Evolutionary conservation across 768 basidiomycete species (phyloP), one percentile per base, ranked within the genome.

Genomic region (Leccinum longicurvipes): DNA sequence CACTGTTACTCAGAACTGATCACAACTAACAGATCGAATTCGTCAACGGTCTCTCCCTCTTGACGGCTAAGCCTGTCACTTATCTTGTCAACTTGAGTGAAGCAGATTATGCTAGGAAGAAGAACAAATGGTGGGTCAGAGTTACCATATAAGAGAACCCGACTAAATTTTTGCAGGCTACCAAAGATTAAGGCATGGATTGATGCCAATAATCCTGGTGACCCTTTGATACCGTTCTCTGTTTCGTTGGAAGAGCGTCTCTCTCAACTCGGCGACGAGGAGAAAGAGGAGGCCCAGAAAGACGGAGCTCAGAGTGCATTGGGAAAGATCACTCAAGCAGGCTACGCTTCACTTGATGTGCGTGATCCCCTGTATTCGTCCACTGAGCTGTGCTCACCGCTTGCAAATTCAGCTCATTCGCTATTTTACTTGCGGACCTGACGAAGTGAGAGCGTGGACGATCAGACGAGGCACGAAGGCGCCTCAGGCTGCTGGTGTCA

Each of bases 121-220:
- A 98, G 85, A 98, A 98, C 79, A 98, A 98, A 79, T 98, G 97
- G 95, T 89, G 56, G 42, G 41, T 32, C 19, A 19, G 17, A 44
- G 15, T 21, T 14, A 28, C 25, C 5, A 3, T 47, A 19, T 32
- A 47, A 39, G 23, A 25, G 4, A 3, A 17, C 25, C 45, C 46
- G 42, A 47, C 53, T 15, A 15, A 54, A 27, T 24, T 23, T 19
- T n/a, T 19, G 7, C 54, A 91, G 89, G 91, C 75, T 98, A 29
- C 82, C 94, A 19, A 97, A 96, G 77, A 98, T 98, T 80, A 98
- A 98, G 72, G 89, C 75, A 27, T 99, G 97, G 97, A 96, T 99
- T 67, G 95, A 98, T 75, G 82, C 85, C 67, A 83, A 98, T 76
- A 98, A 97, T 77, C 86, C 96, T 2, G 97, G 97, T 50, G 97